Conservation (phyloP, 305 asterid genomes). For the Fraxinus greggii region DNA sequence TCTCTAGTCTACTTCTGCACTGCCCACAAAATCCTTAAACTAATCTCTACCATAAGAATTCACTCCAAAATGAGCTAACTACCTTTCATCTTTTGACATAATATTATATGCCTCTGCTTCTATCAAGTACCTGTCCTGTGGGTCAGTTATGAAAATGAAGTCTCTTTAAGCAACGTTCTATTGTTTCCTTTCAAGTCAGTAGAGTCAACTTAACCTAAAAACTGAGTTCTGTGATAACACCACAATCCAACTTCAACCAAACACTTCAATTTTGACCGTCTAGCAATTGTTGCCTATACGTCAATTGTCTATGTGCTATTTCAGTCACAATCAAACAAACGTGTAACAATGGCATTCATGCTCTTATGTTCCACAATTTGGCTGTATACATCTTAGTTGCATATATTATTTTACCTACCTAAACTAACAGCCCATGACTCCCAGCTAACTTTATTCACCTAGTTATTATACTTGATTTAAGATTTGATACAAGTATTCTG, state of each 20-base stretch:
- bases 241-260: neutral
- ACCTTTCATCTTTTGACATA: neutral
- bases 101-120: neutral
- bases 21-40: neutral
- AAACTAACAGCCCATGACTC: neutral
- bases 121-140: neutral
- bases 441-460: neutral
- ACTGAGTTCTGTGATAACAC: neutral
- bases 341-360: neutral
- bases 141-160: neutral
- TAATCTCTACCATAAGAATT: neutral
- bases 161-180: neutral
- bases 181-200: neutral
- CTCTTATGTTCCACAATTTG: neutral
- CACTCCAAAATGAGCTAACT: neutral
- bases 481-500: neutral
- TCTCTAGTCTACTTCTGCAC: neutral
- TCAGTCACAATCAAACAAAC: neutral
- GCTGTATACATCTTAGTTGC: neutral
- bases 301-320: neutral
- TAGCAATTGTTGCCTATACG: neutral
- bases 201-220: neutral
- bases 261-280: neutral
- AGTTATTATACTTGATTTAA: neutral
- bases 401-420: neutral